Evolutionary conservation across 176 grass and related monocot species (phyloP).

Genomic region (Areca catechu): DNA sequence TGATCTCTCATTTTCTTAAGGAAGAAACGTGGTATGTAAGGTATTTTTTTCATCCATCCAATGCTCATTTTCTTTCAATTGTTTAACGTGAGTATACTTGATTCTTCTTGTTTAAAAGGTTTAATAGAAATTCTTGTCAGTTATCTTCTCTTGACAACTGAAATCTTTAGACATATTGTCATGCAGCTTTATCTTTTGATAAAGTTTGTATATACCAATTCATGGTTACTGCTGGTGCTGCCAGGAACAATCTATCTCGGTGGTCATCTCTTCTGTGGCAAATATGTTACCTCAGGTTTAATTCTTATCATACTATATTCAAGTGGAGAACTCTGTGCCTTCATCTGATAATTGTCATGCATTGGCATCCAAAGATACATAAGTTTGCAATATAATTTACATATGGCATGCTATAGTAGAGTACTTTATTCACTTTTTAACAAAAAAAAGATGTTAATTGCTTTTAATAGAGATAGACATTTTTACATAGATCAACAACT

Average conservation of each 20-base stretch:
- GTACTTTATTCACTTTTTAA: too few relatives aligned
- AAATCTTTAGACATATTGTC: too few relatives aligned
- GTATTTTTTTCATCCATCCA: too few relatives aligned
- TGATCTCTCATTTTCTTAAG: too few relatives aligned
- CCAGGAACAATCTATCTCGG: conserved; percentile 84
- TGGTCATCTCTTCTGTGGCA: conserved; percentile 69
- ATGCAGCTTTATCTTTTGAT: conserved; percentile 6
- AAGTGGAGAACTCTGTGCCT: neutral
- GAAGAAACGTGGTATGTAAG: too few relatives aligned
- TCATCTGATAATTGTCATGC: neutral
- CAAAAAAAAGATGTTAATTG: too few relatives aligned
- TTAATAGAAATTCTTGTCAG: conserved; percentile 1
- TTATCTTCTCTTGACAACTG: neutral
- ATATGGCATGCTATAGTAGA: too few relatives aligned
- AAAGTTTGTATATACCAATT: conserved; percentile 1
- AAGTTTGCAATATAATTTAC: too few relatives aligned
- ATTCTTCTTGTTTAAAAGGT: neutral
- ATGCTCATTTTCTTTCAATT: too few relatives aligned
- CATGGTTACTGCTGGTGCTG: conserved; percentile 9
- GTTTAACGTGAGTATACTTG: too few relatives aligned
- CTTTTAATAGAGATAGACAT: too few relatives aligned
- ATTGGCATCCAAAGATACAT: neutral
- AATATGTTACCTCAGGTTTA: conserved; percentile 92
- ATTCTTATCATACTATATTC: neutral
- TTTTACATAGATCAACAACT: too few relatives aligned